Evolutionary conservation across 345 rosid genomes (phyloP), one percentile per base, ranked within the genome.

Genomic region (Ailanthus altissimus): DNA sequence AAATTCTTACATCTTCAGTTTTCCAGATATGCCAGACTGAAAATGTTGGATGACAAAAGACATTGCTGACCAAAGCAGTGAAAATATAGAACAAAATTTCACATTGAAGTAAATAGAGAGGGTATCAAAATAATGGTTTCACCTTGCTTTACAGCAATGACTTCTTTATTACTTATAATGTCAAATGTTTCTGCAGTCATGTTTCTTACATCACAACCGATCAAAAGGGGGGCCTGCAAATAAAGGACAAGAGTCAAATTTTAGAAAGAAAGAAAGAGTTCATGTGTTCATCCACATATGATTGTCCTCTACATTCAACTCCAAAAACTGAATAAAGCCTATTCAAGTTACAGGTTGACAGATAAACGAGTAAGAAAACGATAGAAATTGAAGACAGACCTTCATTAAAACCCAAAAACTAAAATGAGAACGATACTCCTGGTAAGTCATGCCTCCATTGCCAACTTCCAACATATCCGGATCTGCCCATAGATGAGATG

Each of bases 381-480:
- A 36, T 25, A 40, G 53, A 61, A 60, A 46, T 4, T 57, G 59
- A 53, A 67, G 79, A 58, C 58, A 67, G 45, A 90, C 98, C 97
- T 96, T 96, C 94, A 93, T 90, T 90, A 96, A 81, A 84, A 97
- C 94, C 98, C 99, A 96, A 70, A 96, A 93, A 85, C 99, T 92
- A 76, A 93, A 96, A 83, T 96, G 99, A 67, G 97, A 88, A 45
- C 92, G 94, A 71, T 96, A 92, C 82, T 96, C 99, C 74, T 83
- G 85, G 81, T 82, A 88, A 69, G 84, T 91, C 99, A 96, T 96
- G 80, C 99, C 98, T 76, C 94, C 98, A 74, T 96, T 96, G 10
- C 99, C 99, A 77, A 96, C 98, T 86, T 96, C 99, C 83, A 93
- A 74, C 99, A 96, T 96, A 83, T 96, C 99, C 46, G 99, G 99